Percentiles rank a stretch among this genome's conserved stretches.
phyloP scores from a whole-genome alignment of 106 monocot genomes.

The Phalaenopsis equestris region DNA sequence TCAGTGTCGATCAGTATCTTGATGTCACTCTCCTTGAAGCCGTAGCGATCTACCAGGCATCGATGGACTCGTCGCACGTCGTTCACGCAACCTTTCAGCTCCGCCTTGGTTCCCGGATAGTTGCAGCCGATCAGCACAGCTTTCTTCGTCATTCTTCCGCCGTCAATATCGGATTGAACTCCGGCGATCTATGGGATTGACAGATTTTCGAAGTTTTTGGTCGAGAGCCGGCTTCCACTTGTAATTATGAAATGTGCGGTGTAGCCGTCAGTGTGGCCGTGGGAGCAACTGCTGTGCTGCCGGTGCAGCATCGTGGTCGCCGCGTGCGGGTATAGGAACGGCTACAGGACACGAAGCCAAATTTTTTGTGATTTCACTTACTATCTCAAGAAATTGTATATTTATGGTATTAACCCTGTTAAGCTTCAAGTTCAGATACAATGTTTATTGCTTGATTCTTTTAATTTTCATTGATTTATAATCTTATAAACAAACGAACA shows the following conservation, averaged over 20 bases:
- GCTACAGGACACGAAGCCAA: too few species aligned
- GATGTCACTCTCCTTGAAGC: conserved; percentile 76
- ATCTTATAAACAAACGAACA: too few species aligned
- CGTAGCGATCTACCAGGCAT: conserved; percentile 71
- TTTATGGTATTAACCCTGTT: too few species aligned
- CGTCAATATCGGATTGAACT: conserved; percentile 15
- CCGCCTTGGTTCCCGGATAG: conserved; percentile 86
- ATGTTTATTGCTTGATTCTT: too few species aligned
- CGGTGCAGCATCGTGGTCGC: too few species aligned
- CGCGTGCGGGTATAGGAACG: too few species aligned
- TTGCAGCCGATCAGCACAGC: conserved; percentile 81
- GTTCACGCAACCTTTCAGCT: conserved; percentile 92
- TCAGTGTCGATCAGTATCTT: conserved; percentile 76
- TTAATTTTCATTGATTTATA: too few species aligned
- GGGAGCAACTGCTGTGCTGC: not conserved
- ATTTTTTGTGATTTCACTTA: too few species aligned
- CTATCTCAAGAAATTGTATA: too few species aligned
- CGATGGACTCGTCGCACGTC: conserved; percentile 78
- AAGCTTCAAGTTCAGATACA: too few species aligned
- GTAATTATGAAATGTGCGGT: not conserved
- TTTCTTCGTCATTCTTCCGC: conserved; percentile 37
- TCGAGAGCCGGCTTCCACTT: not conserved
- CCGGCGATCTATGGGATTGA: not conserved
- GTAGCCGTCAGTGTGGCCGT: not conserved
- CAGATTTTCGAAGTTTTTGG: not conserved